Percentiles rank a stretch among this genome's conserved stretches.
Evolutionary conservation across 1,139 yeast genomes (phyloP).

Genomic region (Arxiozyma slooffiae): DNA sequence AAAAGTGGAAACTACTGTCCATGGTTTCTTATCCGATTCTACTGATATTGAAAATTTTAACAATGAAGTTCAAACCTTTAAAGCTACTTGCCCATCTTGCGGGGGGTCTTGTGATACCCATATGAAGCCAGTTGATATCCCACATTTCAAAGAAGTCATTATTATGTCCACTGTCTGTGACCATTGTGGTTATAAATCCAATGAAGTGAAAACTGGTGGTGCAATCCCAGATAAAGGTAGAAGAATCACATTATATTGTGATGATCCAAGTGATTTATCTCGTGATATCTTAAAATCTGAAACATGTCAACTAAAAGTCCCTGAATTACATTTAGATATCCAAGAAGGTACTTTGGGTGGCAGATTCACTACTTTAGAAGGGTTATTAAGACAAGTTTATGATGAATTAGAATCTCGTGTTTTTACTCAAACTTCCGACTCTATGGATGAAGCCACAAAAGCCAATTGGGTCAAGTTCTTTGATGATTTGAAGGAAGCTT

Average conservation of each 20-base stretch:
- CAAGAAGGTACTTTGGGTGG: constrained; percentile 98
- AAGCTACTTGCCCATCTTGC: constrained; percentile 89
- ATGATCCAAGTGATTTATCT: constrained; percentile 87
- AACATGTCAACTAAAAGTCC: constrained; percentile 76
- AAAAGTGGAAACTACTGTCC: constrained; percentile 12
- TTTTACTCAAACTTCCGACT: constrained; percentile 77
- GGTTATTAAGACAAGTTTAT: constrained; percentile 75
- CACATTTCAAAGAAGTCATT: constrained; percentile 95
- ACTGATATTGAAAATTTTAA: constrained; percentile 76
- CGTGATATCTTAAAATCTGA: constrained; percentile 93
- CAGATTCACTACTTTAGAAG: constrained; percentile 93
- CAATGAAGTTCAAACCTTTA: constrained; percentile 87
- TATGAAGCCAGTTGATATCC: constrained; percentile 94
- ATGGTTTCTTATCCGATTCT: constrained; percentile 46
- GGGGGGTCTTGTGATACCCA: constrained; percentile 68
- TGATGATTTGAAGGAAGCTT: constrained; percentile 65
- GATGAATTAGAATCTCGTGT: constrained; percentile 85
- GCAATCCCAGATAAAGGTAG: constrained; percentile 83
- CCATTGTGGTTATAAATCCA: constrained; percentile 89
- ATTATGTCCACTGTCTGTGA: constrained; percentile 94
- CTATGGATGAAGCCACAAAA: constrained; percentile 74
- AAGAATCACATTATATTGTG: constrained; percentile 60
- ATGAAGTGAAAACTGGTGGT: constrained; percentile 98
- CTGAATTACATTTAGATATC: constrained; percentile 82
- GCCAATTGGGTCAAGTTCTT: constrained; percentile 76